A percentile compares a stretch with the other conserved stretches of the same genome.
Evolutionary conservation across 2,329 filamentous ascomycete genomes (phyloP).

Genomic region (Scopulariopsis brevicaulis): DNA sequence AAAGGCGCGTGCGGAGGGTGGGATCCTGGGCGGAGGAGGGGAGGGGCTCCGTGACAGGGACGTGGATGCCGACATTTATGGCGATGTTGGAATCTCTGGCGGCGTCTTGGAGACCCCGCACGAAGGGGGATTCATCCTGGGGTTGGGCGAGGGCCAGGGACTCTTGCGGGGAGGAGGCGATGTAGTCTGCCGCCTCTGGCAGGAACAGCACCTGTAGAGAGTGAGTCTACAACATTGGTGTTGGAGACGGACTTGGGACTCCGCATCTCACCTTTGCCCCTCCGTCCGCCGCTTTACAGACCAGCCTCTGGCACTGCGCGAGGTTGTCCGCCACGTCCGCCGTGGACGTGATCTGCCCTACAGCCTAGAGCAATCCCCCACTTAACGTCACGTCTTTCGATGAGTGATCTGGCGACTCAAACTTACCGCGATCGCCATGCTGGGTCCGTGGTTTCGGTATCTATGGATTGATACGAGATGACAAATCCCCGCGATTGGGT

Average conservation of each 20-base stretch:
- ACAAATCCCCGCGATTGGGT: background rate
- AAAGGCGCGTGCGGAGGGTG: constrained; percentile 19
- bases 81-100: constrained; percentile 53
- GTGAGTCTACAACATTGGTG: background rate
- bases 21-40: constrained; percentile 7
- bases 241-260: background rate
- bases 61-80: constrained; percentile 83
- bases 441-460: background rate
- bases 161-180: constrained; percentile 56
- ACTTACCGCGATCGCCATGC: constrained; percentile 4
- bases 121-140: constrained; percentile 57
- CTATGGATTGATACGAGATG: background rate
- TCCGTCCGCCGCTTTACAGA: constrained; percentile 2
- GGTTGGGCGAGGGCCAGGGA: constrained; percentile 61
- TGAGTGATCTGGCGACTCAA: background rate
- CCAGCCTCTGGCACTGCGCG: constrained; percentile 4
- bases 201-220: constrained; percentile 67
- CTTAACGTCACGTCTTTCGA: background rate
- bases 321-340: constrained; percentile 6
- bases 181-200: constrained; percentile 86
- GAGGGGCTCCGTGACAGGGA: constrained; percentile 37
- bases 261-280: constrained; percentile 4
- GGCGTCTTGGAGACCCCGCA: constrained; percentile 59
- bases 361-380: constrained; percentile 8
- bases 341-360: constrained; percentile 9